Base-by-base conservation (phyloP, 345 rosid genomes). In the Stellera chamaejasme region DNA sequence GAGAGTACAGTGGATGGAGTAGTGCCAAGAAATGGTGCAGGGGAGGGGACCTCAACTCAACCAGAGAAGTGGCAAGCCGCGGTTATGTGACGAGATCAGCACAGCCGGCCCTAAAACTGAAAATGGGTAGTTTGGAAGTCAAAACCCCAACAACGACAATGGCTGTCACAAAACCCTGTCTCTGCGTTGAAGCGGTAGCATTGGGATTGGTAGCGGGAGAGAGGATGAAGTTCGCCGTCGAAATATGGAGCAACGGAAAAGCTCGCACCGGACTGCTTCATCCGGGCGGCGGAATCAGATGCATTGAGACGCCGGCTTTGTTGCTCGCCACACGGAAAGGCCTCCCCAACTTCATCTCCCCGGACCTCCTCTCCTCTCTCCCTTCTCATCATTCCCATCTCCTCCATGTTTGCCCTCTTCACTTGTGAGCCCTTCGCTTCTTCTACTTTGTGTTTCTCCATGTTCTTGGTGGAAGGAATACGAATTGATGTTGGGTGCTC, bases 271-370 rank as follows among this genome's bases (percentile, higher is more conserved):
- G 87, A 6, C 28, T 70, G 4, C 68, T 85, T 39, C 85, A 81
- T 13, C 67, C 77, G 55, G 75, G 67, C 55, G 50, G 44, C 23
- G 23, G 23, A 19, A 19, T 19, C 23, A 19, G 23, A 19, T 19
- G 23, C 23, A 59, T 81, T 2, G 85, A 87, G 58, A 83, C 95
- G 4, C 90, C 95, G 27, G 70, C 78, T 53, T 82, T 87, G 44
- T 84, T 87, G 63, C 78, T 87, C 26, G 58, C 88, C 10, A 87
- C 95, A 7, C 82, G 85, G 28, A 87, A 83, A 60, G 85, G 90
- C 13, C 67, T 83, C 42, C 95, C 95, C 10, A 59, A 12, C 55
- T 87, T 81, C 60, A 72, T 83, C 48, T 59, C 95, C 11, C 95
- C 95, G 4, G 95, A 87, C 77, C 78, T 79, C 50, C 88, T 87